Evolutionary conservation across 805 yeast genomes (phyloP), one percentile per base, ranked within the genome.

Genomic region (Wickerhamiella parazyma): DNA sequence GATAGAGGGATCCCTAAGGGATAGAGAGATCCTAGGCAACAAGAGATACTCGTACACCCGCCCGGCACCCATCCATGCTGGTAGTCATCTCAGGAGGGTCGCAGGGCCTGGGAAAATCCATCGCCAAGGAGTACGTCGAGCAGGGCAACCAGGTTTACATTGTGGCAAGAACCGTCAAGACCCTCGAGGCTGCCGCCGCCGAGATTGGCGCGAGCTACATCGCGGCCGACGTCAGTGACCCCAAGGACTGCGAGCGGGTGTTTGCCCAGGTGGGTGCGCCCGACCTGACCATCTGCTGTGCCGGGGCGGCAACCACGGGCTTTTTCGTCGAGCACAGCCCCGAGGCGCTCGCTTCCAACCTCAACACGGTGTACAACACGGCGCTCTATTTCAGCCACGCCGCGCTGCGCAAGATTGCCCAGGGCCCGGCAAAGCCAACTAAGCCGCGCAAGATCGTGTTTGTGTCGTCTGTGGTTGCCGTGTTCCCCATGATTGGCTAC

Each of bases 21-120:
- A n/a, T n/a, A n/a, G n/a, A n/a, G n/a, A n/a, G n/a, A n/a, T n/a
- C n/a, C n/a, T n/a, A n/a, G n/a, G n/a, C n/a, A n/a, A n/a, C n/a
- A n/a, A n/a, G n/a, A n/a, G n/a, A n/a, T n/a, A n/a, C n/a, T n/a
- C n/a, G n/a, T n/a, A n/a, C n/a, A n/a, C n/a, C n/a, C n/a, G n/a
- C n/a, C n/a, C n/a, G n/a, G n/a, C n/a, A n/a, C n/a, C n/a, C n/a
- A n/a, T n/a, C n/a, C 18, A 64, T 69, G 41, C 57, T 72, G 1
- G 86, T 80, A 2, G 69, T 89, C 14, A 70, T 89, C n/a, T 74
- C 94, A 0, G 98, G 98, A 3, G 97, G 85, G 0, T 85, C 95
- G 0, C 98, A 89, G 56, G 98, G 98, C 0, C 66, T 89, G 1
- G 98, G 98, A 0, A 76, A 76, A 3, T 82, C 80, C 31, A 60